Conservation (phyloP, 2,329 filamentous ascomycete genomes). For the Colletotrichum sublineola region DNA sequence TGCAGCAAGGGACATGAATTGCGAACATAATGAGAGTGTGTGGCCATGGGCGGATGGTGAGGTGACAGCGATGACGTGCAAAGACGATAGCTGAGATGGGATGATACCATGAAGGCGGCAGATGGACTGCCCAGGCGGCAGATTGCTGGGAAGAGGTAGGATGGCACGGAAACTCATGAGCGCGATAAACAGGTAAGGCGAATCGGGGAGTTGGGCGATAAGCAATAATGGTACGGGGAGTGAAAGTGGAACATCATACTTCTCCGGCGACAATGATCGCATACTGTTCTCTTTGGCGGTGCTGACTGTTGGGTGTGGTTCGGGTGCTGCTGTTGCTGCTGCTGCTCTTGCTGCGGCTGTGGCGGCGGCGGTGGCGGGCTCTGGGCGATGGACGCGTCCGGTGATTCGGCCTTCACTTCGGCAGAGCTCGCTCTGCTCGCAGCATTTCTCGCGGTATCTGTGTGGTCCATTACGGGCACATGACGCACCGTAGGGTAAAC, state of each 20-base stretch:
- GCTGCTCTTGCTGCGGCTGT: conserved; percentile 13
- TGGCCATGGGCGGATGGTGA: conserved; percentile 2
- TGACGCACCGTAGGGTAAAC: conserved; percentile 29
- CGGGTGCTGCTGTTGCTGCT: not conserved
- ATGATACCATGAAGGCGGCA: conserved; percentile 38
- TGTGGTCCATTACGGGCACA: conserved; percentile 39
- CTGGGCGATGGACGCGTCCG: conserved; percentile 28
- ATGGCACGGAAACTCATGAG: conserved; percentile 43
- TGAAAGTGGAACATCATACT: conserved; percentile 50
- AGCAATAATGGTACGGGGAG: conserved; percentile 7
- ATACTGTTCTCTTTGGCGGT: conserved; percentile 55
- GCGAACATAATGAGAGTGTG: conserved; percentile 38
- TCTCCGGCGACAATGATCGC: conserved; percentile 60
- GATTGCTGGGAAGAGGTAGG: conserved; percentile 42
- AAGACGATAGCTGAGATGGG: conserved; percentile 17
- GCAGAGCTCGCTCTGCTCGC: conserved; percentile 42
- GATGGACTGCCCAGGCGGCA: conserved; percentile 40
- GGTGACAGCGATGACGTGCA: conserved; percentile 32
- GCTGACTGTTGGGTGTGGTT: conserved; percentile 35
- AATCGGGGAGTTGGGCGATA: conserved; percentile 15
- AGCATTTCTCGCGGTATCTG: conserved; percentile 42
- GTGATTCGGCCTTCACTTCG: conserved; percentile 42
- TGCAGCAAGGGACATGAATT: conserved; percentile 9
- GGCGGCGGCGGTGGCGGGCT: conserved; percentile 23
- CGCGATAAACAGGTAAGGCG: conserved; percentile 15